Conservation (phyloP, 2,329 filamentous ascomycete genomes). For the Graphilbum sp. region DNA sequence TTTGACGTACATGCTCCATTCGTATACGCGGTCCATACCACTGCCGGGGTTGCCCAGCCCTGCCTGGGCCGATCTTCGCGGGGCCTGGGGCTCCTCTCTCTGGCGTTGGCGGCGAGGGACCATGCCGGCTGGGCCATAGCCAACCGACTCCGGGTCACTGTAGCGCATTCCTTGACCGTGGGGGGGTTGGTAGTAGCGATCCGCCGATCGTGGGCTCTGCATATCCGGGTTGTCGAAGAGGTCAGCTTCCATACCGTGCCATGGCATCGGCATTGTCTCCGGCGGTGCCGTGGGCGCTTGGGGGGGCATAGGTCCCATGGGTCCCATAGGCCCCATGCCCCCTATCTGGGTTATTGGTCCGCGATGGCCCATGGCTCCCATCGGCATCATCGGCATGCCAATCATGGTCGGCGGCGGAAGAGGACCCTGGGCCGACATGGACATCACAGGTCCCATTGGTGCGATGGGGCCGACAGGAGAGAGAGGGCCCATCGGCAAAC, state of each 20-base stretch:
- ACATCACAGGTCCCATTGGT: constrained; percentile 13
- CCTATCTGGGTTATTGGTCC: constrained; percentile 14
- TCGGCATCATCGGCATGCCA: constrained; percentile 13
- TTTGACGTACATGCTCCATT: constrained; percentile 32
- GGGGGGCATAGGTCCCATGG: constrained; percentile 10
- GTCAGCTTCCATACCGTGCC: constrained; percentile 26
- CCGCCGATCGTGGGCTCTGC: background rate
- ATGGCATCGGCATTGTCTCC: constrained; percentile 16
- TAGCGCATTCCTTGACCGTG: background rate
- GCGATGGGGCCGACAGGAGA: constrained; percentile 4
- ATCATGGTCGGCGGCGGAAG: constrained; percentile 5
- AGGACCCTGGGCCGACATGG: constrained; percentile 5
- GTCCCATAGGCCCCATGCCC: background rate
- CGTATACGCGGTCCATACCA: constrained; percentile 29
- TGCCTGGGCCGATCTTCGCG: constrained; percentile 13
- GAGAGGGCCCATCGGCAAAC: constrained; percentile 3
- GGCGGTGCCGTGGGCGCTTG: constrained; percentile 11
- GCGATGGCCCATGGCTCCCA: constrained; percentile 12
- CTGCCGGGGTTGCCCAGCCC: constrained; percentile 27
- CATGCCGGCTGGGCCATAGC: background rate
- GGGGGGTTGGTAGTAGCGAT: constrained; percentile 1
- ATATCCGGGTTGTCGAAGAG: constrained; percentile 15
- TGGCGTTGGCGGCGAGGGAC: background rate
- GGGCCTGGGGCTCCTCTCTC: background rate
- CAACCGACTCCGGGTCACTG: constrained; percentile 1